A percentile compares a stretch with the other conserved stretches of the same genome.
Evolutionary conservation across 257 asterid genomes (phyloP).

Genomic region (Primulina huaijiensis): DNA sequence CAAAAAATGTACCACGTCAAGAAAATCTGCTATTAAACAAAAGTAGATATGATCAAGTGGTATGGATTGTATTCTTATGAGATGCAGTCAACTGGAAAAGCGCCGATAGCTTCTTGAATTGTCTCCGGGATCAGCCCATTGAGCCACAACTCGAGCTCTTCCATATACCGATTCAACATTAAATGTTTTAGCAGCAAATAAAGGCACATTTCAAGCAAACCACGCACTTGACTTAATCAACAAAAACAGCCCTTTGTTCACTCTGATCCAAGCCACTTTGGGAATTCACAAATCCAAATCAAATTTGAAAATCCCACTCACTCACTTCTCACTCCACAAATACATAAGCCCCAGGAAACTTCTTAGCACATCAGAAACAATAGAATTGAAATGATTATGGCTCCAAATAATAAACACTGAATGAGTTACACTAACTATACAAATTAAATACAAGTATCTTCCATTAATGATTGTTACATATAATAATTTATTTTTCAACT

Average conservation of each 20-base stretch:
- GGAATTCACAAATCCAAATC: no score
- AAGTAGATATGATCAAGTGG: not conserved
- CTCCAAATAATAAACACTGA: no score
- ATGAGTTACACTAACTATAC: no score
- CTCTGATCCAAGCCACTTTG: constrained; percentile 61
- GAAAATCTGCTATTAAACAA: not conserved
- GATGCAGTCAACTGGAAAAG: constrained; percentile 94
- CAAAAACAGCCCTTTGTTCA: constrained; percentile 78
- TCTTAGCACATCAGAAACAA: no score
- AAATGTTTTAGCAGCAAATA: constrained; percentile 77
- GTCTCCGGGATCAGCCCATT: constrained; percentile 89
- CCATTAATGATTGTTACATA: no score
- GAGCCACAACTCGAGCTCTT: constrained; percentile 83
- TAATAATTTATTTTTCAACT: no score
- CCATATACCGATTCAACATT: constrained; percentile 81
- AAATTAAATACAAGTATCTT: no score
- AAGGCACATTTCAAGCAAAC: constrained; percentile 93
- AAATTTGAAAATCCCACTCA: no score
- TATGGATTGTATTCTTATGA: constrained; percentile 44
- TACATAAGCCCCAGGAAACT: no score
- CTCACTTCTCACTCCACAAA: no score
- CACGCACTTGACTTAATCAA: constrained; percentile 86
- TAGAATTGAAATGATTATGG: no score
- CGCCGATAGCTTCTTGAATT: constrained; percentile 74
- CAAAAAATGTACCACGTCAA: no score